Evolutionary conservation across 2,329 filamentous ascomycete species (phyloP), one percentile per base, ranked within the genome.

Genomic region (Microdochium trichocladiopsis): DNA sequence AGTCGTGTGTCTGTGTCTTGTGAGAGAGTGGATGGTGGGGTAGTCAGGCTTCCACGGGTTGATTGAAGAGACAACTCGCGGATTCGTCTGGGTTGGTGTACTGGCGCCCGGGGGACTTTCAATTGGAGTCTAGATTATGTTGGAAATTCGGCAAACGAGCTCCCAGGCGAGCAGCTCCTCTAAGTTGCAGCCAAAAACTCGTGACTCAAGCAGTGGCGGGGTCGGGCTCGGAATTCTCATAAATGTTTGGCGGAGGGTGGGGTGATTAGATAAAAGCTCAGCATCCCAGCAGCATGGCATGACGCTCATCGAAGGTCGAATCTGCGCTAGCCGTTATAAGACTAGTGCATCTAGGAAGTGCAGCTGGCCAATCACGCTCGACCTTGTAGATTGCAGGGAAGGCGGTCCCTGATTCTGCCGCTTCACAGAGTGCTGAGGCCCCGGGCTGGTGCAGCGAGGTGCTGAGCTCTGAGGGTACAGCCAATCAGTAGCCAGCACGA

Each of bases 1-100:
- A 55, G 50, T 58, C 36, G 52, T 49, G 49, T 48, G 52, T 37
- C 18, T 25, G 33, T 56, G 53, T 48, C 52, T 53, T 54, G 52
- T 25, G n/a, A 36, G 45, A 21, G 18, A 53, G 50, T 43, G 31
- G 36, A 48, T 50, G 47, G 25, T 47, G 50, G 41, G 41, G 41
- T 45, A 45, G 18, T 45, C 21, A 18, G 6, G 41, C n/a, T 16
- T 11, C 5, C 22, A 4, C 5, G 18, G 3, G 6, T 16, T 45
- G 28, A 31, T 14, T n/a, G n/a, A n/a, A n/a, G n/a, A n/a, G n/a
- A n/a, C 41, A 45, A 18, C 41, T 9, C 16, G 5, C 6, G 41
- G 21, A 21, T 45, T 16, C 2, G 41, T 45, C 12, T 3, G 3
- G 41, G 18, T 12, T 45, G 16, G 41, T 45, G 6, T 18, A 21